phyloP scores from a whole-genome alignment of 306 rosid genomes.

The Rosa multiflora region DNA sequence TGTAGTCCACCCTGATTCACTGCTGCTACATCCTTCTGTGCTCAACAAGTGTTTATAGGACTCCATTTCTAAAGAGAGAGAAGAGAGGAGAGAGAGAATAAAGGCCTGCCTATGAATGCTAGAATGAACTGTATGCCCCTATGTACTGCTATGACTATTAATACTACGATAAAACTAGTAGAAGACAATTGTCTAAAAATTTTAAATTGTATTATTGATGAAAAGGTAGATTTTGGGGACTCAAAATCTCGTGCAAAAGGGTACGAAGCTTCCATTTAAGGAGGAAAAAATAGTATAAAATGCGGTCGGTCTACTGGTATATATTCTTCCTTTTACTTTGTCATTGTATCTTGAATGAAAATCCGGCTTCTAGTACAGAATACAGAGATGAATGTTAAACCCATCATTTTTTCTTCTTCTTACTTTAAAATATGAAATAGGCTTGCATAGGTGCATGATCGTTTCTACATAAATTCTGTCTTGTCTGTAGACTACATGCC shows the following conservation, averaged over 20 bases:
- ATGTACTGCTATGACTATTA: not conserved
- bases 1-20: slow-evolving; percentile 92
- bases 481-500: slow-evolving; percentile 17
- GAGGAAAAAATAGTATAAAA: not conserved
- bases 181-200: slow-evolving; percentile 3
- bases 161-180: slow-evolving; percentile 28
- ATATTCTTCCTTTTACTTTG: not conserved
- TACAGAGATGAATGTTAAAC: slow-evolving; percentile 31
- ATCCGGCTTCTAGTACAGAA: slow-evolving; percentile 45
- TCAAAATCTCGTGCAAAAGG: slow-evolving; percentile 15
- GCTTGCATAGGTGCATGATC: not conserved
- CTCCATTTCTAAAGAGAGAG: slow-evolving; percentile 31
- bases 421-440: slow-evolving; percentile 29
- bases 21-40: slow-evolving; percentile 71
- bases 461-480: slow-evolving; percentile 35
- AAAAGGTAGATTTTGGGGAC: slow-evolving; percentile 13
- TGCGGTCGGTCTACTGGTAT: slow-evolving; percentile 1
- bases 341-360: slow-evolving; percentile 26
- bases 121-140: slow-evolving; percentile 29
- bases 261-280: slow-evolving; percentile 16
- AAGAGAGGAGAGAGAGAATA: slow-evolving; percentile 22
- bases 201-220: slow-evolving; percentile 10
- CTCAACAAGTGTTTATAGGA: slow-evolving; percentile 44
- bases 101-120: slow-evolving; percentile 26
- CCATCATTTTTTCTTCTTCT: not conserved